phyloP scores from a whole-genome alignment of 805 yeast genomes.

The Sungouiozyma intestinalis region DNA sequence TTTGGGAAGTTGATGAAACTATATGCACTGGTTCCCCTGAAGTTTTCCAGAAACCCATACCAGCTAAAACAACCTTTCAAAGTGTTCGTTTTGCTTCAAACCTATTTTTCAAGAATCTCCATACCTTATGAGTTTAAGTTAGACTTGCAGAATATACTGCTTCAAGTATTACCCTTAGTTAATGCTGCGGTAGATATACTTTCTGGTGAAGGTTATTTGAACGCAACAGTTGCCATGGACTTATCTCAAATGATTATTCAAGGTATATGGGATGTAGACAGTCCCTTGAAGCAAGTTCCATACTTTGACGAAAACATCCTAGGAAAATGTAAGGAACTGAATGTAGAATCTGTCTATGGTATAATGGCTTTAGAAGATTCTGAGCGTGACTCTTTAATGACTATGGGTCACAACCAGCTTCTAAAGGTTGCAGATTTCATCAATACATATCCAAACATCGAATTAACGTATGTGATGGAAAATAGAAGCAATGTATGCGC shows the following conservation, averaged over 20 bases:
- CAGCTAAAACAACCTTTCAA: conserved; percentile 50
- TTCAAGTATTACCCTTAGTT: conserved; percentile 39
- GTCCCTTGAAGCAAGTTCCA: conserved; percentile 76
- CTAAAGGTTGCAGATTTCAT: conserved; percentile 75
- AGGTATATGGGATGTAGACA: conserved; percentile 74
- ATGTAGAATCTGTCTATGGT: conserved; percentile 69
- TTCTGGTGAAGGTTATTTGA: conserved; percentile 70
- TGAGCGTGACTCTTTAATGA: conserved; percentile 50
- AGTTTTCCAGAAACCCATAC: conserved; percentile 28
- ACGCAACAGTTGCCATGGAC: conserved; percentile 78
- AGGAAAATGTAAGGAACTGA: conserved; percentile 40
- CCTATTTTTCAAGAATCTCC: conserved; percentile 59
- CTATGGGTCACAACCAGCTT: conserved; percentile 41
- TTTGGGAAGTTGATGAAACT: conserved; percentile 36
- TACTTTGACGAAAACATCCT: conserved; percentile 40
- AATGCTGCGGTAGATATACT: conserved; percentile 65
- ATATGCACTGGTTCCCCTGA: conserved; percentile 54
- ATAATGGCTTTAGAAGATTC: conserved; percentile 69
- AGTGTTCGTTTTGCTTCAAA: conserved; percentile 66
- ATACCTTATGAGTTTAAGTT: conserved; percentile 50
- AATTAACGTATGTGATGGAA: conserved; percentile 45
- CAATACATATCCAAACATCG: conserved; percentile 82
- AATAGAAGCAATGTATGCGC: conserved; percentile 33
- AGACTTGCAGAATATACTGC: conserved; percentile 48
- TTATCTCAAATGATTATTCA: conserved; percentile 80